Evolutionary conservation across 345 rosid genomes (phyloP).

Genomic region (Garcia nutans): DNA sequence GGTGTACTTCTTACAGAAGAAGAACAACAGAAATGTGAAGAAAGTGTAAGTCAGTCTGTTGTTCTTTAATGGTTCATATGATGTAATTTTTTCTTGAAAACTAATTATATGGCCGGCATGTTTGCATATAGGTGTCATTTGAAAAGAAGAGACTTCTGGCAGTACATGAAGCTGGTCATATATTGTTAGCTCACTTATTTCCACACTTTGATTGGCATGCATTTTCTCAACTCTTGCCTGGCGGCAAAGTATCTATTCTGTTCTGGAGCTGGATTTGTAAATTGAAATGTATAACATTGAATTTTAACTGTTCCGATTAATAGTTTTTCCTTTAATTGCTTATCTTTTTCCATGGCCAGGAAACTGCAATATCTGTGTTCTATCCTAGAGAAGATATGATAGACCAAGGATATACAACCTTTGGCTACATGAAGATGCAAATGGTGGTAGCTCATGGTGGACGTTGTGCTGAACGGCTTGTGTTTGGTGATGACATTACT

Average conservation of each 20-base stretch:
- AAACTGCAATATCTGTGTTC: slow-evolving; percentile 93
- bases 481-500: slow-evolving; percentile 80
- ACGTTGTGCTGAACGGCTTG: slow-evolving; percentile 82
- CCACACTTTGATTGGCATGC: slow-evolving; percentile 99
- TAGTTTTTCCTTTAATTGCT: background rate
- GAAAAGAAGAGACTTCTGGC: slow-evolving; percentile 91
- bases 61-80: background rate
- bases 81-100: slow-evolving; percentile 4
- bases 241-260: slow-evolving; percentile 68
- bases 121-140: slow-evolving; percentile 55
- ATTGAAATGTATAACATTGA: background rate
- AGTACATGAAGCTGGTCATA: slow-evolving; percentile 95
- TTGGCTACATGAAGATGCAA: slow-evolving; percentile 99
- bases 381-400: slow-evolving; percentile 94
- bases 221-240: slow-evolving; percentile 97
- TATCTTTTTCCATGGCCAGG: slow-evolving; percentile 40
- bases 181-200: slow-evolving; percentile 89
- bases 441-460: slow-evolving; percentile 99
- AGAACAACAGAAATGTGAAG: slow-evolving; percentile 90
- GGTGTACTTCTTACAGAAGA: slow-evolving; percentile 96
- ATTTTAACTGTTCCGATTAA: slow-evolving; percentile 4
- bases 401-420: slow-evolving; percentile 92
- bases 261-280: background rate
- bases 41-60: slow-evolving; percentile 52
- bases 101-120: slow-evolving; percentile 22